Conservation (phyloP, 2,329 filamentous ascomycete species). For the Fusarium buxicola region DNA sequence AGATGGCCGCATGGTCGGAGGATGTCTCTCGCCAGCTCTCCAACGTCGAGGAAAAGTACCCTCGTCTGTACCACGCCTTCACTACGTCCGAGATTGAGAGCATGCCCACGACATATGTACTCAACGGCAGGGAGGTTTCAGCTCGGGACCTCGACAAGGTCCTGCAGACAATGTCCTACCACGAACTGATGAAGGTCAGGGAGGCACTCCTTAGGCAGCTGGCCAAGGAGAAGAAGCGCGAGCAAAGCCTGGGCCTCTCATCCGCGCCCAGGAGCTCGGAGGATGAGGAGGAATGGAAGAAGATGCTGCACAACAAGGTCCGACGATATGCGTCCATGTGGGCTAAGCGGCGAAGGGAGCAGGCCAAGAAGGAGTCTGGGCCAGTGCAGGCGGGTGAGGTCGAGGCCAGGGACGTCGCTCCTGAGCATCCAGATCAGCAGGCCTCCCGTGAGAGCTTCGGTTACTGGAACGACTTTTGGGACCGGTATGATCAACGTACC, state of each 20-base stretch:
- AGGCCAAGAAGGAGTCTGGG: neutral
- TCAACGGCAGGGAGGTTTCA: conserved; percentile 43
- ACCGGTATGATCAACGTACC: conserved; percentile 41
- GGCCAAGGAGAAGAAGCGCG: conserved; percentile 31
- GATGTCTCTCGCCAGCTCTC: conserved; percentile 55
- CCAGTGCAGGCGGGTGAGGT: conserved; percentile 2
- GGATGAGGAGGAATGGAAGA: conserved; percentile 34
- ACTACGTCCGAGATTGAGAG: conserved; percentile 48
- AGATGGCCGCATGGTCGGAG: conserved; percentile 61
- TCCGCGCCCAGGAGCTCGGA: neutral
- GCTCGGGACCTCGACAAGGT: conserved; percentile 46
- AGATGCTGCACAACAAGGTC: conserved; percentile 36
- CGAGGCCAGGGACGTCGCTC: conserved; percentile 7
- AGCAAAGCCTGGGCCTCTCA: conserved; percentile 28
- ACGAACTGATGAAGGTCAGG: conserved; percentile 46
- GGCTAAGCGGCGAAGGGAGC: conserved; percentile 35
- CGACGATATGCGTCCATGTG: conserved; percentile 35
- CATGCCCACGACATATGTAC: conserved; percentile 43
- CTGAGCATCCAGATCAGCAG: conserved; percentile 28
- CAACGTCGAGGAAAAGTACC: conserved; percentile 55
- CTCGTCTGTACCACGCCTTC: conserved; percentile 57
- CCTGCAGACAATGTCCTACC: conserved; percentile 47
- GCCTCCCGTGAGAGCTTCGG: conserved; percentile 29
- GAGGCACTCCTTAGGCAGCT: conserved; percentile 36
- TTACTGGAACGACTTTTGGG: conserved; percentile 45